A percentile compares a stretch with the other conserved stretches of the same genome.
phyloP scores from a whole-genome alignment of 2,329 filamentous ascomycete species.

The Xylariaceae sp. region DNA sequence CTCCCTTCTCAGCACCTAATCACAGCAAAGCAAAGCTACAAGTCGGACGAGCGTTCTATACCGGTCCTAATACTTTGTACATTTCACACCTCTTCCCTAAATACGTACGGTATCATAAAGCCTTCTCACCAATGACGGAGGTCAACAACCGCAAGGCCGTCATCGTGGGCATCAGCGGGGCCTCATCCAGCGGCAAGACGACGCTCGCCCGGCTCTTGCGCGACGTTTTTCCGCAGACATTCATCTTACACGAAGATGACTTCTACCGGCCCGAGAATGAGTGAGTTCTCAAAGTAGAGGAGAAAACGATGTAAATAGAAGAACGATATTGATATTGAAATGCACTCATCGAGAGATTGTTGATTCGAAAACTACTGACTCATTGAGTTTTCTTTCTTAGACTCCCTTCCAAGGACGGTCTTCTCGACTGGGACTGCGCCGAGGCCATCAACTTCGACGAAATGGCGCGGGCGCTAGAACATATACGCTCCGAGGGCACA shows the following conservation, averaged over 20 bases:
- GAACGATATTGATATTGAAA: background rate
- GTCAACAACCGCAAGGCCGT: conserved; percentile 56
- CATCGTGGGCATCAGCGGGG: conserved; percentile 84
- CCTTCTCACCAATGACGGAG: conserved; percentile 31
- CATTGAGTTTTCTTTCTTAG: conserved; percentile 42
- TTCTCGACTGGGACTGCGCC: conserved; percentile 92
- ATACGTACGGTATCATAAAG: no score
- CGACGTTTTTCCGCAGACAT: conserved; percentile 77
- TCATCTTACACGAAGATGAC: conserved; percentile 94
- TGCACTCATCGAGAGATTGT: background rate
- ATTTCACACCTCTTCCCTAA: no score
- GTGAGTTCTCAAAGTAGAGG: conserved; percentile 49
- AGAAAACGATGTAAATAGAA: background rate
- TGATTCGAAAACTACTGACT: conserved; percentile 11
- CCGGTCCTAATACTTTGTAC: background rate
- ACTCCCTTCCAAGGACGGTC: conserved; percentile 61
- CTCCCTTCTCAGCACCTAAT: conserved; percentile 2
- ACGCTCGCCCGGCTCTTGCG: conserved; percentile 86
- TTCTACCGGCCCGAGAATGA: conserved; percentile 86
- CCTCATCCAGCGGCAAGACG: conserved; percentile 93
- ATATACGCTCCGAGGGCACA: conserved; percentile 73
- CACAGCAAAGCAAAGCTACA: background rate
- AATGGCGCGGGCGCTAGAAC: conserved; percentile 69
- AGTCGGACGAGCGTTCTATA: background rate
- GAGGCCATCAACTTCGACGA: conserved; percentile 75